A percentile compares a stretch with the other conserved stretches of the same genome.
Conservation (phyloP, 352 stramenopile species). For the Aphanomyces stellatus region DNA sequence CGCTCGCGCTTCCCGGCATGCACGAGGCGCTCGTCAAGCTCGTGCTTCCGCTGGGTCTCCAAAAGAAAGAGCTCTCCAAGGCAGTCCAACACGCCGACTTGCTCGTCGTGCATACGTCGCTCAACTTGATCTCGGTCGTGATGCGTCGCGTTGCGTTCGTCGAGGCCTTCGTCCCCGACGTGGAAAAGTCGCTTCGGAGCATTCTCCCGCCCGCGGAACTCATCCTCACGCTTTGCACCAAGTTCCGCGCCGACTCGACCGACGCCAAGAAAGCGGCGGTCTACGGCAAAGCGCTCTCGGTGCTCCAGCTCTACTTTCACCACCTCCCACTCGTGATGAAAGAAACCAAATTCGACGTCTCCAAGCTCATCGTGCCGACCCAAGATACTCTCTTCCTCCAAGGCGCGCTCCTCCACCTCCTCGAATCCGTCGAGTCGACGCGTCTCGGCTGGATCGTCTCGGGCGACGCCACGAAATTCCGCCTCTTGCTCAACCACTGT, state of each 20-base stretch:
- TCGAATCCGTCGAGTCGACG: constrained; percentile 45
- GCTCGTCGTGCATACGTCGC: constrained; percentile 61
- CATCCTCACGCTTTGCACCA: constrained; percentile 58
- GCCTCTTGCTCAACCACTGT: constrained; percentile 38
- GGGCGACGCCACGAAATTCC: constrained; percentile 38
- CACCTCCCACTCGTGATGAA: constrained; percentile 64
- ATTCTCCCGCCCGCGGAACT: constrained; percentile 69
- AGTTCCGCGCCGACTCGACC: constrained; percentile 20
- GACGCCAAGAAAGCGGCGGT: constrained; percentile 29
- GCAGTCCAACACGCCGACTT: constrained; percentile 66
- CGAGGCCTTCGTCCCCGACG: not conserved
- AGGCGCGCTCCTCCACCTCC: constrained; percentile 62
- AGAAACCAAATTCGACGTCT: constrained; percentile 78
- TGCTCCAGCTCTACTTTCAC: constrained; percentile 68
- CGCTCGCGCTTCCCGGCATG: not conserved
- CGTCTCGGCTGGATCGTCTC: constrained; percentile 52
- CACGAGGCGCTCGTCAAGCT: constrained; percentile 41
- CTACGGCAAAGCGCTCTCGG: constrained; percentile 60
- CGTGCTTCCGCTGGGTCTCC: constrained; percentile 54
- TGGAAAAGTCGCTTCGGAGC: constrained; percentile 59
- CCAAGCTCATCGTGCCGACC: constrained; percentile 62
- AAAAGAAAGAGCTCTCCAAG: constrained; percentile 66
- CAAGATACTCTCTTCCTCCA: constrained; percentile 34
- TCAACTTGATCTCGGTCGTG: constrained; percentile 55
- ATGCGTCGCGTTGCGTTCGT: constrained; percentile 33